These are phyloP conservation scores for Talaromyces sp. DNA, from an alignment of 2,329 filamentous ascomycete species.

Conservation along the genomic window DNA sequence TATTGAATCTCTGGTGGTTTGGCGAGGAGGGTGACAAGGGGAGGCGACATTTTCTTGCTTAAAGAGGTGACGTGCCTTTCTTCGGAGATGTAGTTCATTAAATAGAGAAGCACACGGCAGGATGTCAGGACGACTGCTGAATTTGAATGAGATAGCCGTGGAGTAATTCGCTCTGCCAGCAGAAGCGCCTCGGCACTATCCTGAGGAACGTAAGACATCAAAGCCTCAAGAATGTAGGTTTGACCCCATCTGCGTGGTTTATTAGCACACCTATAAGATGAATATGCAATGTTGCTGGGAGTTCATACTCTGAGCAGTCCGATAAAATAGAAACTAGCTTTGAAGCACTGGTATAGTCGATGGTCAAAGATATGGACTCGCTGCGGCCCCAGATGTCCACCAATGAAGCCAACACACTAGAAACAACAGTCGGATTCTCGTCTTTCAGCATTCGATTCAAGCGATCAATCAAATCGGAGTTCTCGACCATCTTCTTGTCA, in stretches of 20 bases:
- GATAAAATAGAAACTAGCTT: conserved; percentile 97
- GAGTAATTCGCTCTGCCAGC: conserved; percentile 88
- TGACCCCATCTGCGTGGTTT: conserved; percentile 80
- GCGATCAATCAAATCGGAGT: conserved; percentile 86
- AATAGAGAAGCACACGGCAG: conserved; percentile 92
- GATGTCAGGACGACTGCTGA: conserved; percentile 95
- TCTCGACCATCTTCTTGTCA: conserved; percentile 85
- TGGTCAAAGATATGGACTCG: conserved; percentile 95
- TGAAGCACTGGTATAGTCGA: conserved; percentile 95
- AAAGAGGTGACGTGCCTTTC: conserved; percentile 83
- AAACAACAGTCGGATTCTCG: conserved; percentile 96
- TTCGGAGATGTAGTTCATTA: conserved; percentile 98
- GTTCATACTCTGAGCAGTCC: conserved; percentile 89
- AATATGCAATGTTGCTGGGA: background rate
- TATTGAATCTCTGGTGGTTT: conserved; percentile 99
- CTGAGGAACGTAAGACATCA: conserved; percentile 97
- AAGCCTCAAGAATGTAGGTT: conserved; percentile 94
- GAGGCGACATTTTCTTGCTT: conserved; percentile 91
- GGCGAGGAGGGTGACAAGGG: conserved; percentile 88
- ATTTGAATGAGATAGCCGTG: conserved; percentile 95
- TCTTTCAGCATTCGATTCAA: conserved; percentile 89
- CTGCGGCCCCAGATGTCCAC: conserved; percentile 99
- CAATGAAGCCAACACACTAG: conserved; percentile 83
- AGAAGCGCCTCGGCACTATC: conserved; percentile 85
- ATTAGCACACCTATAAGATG: conserved; percentile 13